Evolutionary conservation across 2,329 filamentous ascomycete species (phyloP), one percentile per base, ranked within the genome.

Genomic region (Beauveria medogensis): DNA sequence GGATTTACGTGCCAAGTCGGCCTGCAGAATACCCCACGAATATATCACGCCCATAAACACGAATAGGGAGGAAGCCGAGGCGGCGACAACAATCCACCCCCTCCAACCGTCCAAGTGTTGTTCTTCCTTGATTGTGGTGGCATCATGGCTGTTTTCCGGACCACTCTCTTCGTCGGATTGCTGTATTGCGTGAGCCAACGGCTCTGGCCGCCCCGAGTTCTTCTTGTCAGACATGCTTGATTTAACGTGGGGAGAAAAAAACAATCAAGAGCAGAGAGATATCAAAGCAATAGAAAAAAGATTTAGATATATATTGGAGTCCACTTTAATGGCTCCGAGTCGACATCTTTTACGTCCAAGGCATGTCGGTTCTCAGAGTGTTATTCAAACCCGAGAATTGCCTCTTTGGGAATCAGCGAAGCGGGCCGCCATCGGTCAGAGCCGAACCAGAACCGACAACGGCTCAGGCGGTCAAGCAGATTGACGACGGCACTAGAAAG

Each of bases 21-120:
- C 65, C 30, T 70, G 69, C 60, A 69, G 47, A 24, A 70, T 67
- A 18, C 67, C 68, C 68, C 67, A 69, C 0, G 66, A 69, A 61
- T 70, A 69, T 53, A 70, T 65, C 44, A 69, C 66, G 14, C 69
- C 69, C 58, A 70, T 65, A 60, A 69, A 70, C n/a, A 67, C 64
- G 48, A 70, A 70, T 20, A 70, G 62, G 1, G 66, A 65, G 52
- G 63, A 59, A 0, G 68, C 65, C 0, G 68, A 64, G 2, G 69
- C 69, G 7, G 63, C 55, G 3, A 69, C 69, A 18, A 69, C 65
- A 9, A 69, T 37, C 69, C 67, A 71, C 8, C 66, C 68, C 8
- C 59, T 59, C 56, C 62, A 65, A 7, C 62, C 51, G 52, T 68
- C 66, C 48, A 53, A 28, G 26, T 50, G 6, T 9, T 53, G 47